A percentile compares a stretch with the other conserved stretches of the same genome.
Conservation (phyloP, 805 yeast species). For the Candida saitoana region DNA sequence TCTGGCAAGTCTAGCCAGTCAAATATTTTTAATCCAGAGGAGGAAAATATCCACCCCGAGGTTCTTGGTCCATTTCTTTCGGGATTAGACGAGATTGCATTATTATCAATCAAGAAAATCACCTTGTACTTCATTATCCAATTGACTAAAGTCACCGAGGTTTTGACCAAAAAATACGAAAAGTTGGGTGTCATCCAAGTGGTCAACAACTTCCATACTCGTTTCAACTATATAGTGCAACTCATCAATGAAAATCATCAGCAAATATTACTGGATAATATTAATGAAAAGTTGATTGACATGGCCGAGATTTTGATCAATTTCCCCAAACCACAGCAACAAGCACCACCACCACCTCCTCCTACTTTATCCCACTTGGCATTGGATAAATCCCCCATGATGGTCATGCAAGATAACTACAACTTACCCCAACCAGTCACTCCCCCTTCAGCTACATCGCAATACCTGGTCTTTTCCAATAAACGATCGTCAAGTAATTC, state of each 20-base stretch:
- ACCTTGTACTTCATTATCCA: conserved; percentile 42
- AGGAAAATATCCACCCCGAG: conserved; percentile 40
- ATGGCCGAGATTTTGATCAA: conserved; percentile 26
- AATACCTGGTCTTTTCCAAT: conserved; percentile 34
- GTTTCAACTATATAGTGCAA: conserved; percentile 12
- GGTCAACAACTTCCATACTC: conserved; percentile 20
- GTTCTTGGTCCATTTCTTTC: conserved; percentile 45
- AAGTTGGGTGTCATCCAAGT: conserved; percentile 53
- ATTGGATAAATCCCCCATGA: conserved; percentile 3
- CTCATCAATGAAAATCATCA: conserved; percentile 21
- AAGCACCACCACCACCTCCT: no score
- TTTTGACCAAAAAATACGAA: conserved; percentile 47
- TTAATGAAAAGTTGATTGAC: conserved; percentile 16
- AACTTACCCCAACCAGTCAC: conserved; percentile 23
- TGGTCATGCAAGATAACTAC: conserved; percentile 1
- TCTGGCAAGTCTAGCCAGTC: conserved; percentile 1
- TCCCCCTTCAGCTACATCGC: conserved; percentile 43
- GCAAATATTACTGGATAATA: conserved; percentile 9
- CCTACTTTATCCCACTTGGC: background rate
- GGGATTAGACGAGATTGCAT: conserved; percentile 43
- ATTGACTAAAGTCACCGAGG: conserved; percentile 47
- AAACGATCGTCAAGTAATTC: conserved; percentile 15
- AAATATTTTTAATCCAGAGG: conserved; percentile 21
- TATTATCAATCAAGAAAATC: conserved; percentile 37
- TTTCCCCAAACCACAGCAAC: conserved; percentile 12